Conservation (phyloP, 345 rosid species). For the Syzygium grande region DNA sequence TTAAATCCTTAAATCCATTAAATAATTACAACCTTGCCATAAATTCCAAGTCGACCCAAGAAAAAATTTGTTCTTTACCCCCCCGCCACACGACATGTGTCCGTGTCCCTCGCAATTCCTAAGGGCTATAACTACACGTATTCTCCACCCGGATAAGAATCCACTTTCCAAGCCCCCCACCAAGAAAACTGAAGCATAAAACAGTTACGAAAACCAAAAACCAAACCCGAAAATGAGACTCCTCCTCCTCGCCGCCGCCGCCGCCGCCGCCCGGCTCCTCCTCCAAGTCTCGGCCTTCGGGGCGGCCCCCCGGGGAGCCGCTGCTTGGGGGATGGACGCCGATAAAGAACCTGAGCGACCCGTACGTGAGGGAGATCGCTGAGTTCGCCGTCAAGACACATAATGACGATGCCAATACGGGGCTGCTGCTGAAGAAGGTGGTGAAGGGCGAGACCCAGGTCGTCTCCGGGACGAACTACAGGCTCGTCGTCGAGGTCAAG, state of each 20-base stretch:
- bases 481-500: constrained; percentile 20
- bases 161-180: background rate
- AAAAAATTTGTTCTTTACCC: background rate
- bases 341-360: constrained; percentile 29
- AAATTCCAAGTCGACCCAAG: background rate
- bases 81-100: background rate
- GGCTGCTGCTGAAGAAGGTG: constrained; percentile 18
- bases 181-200: background rate
- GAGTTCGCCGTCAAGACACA: constrained; percentile 37
- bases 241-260: background rate
- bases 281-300: background rate
- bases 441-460: constrained; percentile 44
- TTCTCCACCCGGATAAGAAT: background rate
- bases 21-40: background rate
- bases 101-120: background rate
- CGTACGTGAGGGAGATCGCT: constrained; percentile 39
- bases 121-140: background rate
- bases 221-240: background rate
- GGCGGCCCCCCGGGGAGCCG: background rate
- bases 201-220: background rate
- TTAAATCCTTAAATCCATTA: too few relatives aligned
- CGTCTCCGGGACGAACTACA: constrained; percentile 42
- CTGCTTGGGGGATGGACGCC: constrained; percentile 44
- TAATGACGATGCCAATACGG: constrained; percentile 6
- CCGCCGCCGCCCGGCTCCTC: background rate